Base-by-base conservation (phyloP, 495 filamentous ascomycete species). In the Hyaloscypha hepaticicola region DNA sequence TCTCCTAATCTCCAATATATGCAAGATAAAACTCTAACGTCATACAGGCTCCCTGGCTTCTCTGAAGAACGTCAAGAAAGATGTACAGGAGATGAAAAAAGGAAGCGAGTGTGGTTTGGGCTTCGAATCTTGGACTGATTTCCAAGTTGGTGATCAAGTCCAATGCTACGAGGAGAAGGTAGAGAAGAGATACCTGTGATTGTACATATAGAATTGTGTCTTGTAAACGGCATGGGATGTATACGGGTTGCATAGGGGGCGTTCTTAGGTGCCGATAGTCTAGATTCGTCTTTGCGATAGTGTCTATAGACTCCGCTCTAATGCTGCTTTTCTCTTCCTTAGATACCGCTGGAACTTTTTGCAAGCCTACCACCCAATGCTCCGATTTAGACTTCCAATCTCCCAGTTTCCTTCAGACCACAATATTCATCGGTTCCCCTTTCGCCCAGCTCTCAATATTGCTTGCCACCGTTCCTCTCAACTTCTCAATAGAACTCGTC, bases 51-150 rank as follows among this genome's bases (percentile, higher is more conserved):
- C 81, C 9, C 81, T 98, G 16, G 79, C 84, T 22, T 90, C 89
- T 2, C 84, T 99, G 31, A 98, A 95, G 79, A 89, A 94, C 69
- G 85, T 90, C 73, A 96, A 98, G 82, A 95, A 96, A 69, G 91
- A 97, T 71, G 88, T 93, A 7, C 78, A 79, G 8, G 90, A 96
- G 71, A 93, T 94, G 86, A 88, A 86, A 70, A 98, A 96, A 80
- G 93, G 91, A 48, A 86, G 80, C 49, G 96, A 99, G 74, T 99
- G 96, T 70, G 96, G 96, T 57, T 88, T 99, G 64, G 85, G 82
- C 41, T 97, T 99, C 70, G 85, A 88, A 8, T 81, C 78, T 41
- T 98, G 91, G 89, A 78, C 86, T 21, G 88, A 83, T 22, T 91
- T 98, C 76, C 72, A 85, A 63, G 80, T 86, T 33, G 95, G 93